Base-by-base conservation (phyloP, 345 rosid species). In the Acer campestre region DNA sequence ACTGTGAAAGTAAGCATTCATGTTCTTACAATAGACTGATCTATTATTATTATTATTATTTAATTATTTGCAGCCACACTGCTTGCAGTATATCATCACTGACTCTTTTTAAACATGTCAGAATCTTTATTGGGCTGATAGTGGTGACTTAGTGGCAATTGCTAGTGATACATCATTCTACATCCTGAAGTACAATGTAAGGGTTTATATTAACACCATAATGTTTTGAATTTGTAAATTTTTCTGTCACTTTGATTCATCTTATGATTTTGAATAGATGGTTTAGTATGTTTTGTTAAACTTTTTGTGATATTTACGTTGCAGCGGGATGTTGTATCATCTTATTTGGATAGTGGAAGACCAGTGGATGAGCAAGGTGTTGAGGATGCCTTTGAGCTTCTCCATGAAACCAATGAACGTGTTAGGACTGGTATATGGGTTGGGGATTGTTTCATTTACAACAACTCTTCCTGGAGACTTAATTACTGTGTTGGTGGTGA, bases 401-500 rank as follows among this genome's bases (percentile, higher is more conserved):
- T 97, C 64, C 97, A 94, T 90, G 98, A 97, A 83, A 89, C 89
- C 80, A 95, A 91, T 88, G 99, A 97, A 82, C 98, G 99, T 80
- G 98, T 93, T 68, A 91, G 98, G 85, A 97, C 99, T 61, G 99
- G 99, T 75, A 76, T 94, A 61, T 97, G 98, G 99, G 99, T 97
- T 84, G 99, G 98, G 77, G 99, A 97, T 83, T 97, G 99, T 88
- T 97, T 97, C 82, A 97, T 97, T 80, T 97, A 94, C 86, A 97
- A 90, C 86, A 97, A 97, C 85, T 89, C 98, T 67, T 86, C 98
- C 11, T 94, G 98, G 98, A 94, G 98, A 80, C 98, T 97, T 77
- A 97, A 97, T 83, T 97, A 97, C 80, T 94, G 99, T 83, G 98
- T 97, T 56, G 98, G 99, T 79, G 99, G 99, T 75, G 98, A 97